Base-by-base conservation (phyloP, 2,329 filamentous ascomycete species). In the Albophoma yamanashiensis region DNA sequence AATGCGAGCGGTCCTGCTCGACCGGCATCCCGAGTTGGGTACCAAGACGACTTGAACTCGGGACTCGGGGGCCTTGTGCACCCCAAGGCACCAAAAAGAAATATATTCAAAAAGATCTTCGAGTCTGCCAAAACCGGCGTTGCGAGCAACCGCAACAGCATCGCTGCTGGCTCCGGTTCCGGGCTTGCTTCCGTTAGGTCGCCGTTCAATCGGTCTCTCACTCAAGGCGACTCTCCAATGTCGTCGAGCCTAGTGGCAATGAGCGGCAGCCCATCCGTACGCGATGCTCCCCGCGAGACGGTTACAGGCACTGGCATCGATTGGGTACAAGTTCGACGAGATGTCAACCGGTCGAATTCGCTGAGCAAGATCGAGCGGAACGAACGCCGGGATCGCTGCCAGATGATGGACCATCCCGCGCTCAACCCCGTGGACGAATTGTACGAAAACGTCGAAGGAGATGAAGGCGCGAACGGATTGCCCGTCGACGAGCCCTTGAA, bases 291-390 rank as follows among this genome's bases (percentile, higher is more conserved):
- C 17, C 82, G 83, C 60, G 91, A 95, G 22, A 89, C 89, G 82
- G 91, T 89, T 2, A 73, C 89, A 8, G 82, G 78, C 43, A 66
- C 76, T 25, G 77, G 76, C 14, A 82, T 89, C 17, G 93, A 97
- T 71, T 99, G 94, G 92, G 92, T 99, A n/a, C 92, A 97, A 71
- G 92, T 97, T 27, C 88, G 94, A 42, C 86, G 94, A 55, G 95
- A 99, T 73, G 89, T 99, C 55, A 97, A 99, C 73, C 85, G 94
- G 42, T 96, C 93, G 4, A 97, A 96, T 69, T 94, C 93, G 0
- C 79, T 97, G 43, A 96, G 92, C 73, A 88, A 87, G 62, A 94
- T 93, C 64, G 94, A 99, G 75, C 84, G 88, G 25, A 81, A 86
- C 45, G 94, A 99, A 70, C 82, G 93, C 59, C 87, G 85, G 52